Conservation (phyloP, 495 filamentous ascomycete genomes). For the Aspergillus asperescens region DNA sequence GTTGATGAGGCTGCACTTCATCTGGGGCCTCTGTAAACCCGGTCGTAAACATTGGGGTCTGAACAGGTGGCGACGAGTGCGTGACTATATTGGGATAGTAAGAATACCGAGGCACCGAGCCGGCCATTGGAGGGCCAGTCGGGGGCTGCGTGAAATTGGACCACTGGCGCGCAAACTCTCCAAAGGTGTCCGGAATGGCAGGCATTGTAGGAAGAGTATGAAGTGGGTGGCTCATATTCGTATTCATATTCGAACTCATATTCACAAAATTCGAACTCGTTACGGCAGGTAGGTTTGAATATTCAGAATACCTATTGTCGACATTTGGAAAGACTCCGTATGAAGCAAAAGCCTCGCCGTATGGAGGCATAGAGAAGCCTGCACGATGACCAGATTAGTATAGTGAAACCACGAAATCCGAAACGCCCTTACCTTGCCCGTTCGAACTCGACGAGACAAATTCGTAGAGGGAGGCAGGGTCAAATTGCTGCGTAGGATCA, state of each 20-base stretch:
- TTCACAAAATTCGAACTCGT: neutral
- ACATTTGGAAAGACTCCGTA: neutral
- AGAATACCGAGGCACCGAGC: neutral
- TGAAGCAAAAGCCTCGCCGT: neutral
- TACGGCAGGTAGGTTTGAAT: neutral
- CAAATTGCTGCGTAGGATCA: neutral
- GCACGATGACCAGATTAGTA: neutral
- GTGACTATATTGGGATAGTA: neutral
- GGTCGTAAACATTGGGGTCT: neutral
- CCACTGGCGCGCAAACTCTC: neutral
- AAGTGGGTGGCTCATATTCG: neutral
- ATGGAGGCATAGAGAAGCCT: neutral
- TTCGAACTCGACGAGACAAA: neutral
- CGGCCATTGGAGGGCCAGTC: neutral
- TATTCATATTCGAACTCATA: neutral
- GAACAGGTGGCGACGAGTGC: neutral
- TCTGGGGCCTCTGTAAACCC: neutral
- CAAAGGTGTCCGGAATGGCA: neutral
- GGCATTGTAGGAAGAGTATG: neutral
- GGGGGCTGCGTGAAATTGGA: neutral
- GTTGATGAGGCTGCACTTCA: neutral
- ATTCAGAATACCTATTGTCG: neutral
- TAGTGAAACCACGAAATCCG: neutral
- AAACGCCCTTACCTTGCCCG: constrained; percentile 1
- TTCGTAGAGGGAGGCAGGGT: neutral